Evolutionary conservation across 345 rosid genomes (phyloP), one percentile per base, ranked within the genome.

Genomic region (Syzygium grande): DNA sequence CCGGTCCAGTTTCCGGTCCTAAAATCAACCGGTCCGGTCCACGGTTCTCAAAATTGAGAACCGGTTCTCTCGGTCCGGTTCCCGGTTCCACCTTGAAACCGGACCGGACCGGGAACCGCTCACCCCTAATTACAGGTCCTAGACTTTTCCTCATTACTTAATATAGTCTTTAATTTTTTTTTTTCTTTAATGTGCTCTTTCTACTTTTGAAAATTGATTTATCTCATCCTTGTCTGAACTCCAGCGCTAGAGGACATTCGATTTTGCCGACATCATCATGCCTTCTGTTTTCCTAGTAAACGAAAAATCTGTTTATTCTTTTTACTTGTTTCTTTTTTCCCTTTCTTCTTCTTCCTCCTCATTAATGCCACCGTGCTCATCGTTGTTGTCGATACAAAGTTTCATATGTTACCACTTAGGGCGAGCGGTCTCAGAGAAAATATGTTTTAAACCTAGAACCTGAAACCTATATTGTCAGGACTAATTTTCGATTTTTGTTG

Each of bases 311-410:
- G 3, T 2, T 11, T 61, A 11, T 61, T 61, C 0, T 0, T 27
- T 0, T n/a, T 2, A 1, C 17, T 61, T 3, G 17, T n/a, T 61
- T 61, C 34, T 61, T 61, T 61, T 61, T 17, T 0, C 38, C 34
- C 19, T 3, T 3, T 61, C 38, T 0, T 61, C 38, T 3, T 6
- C 73, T 16, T 61, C 19, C 34, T n/a, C 38, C 19, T 0, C 73
- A 38, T 61, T 2, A 12, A 13, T 13, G 34, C 38, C 17, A n/a
- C 34, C 73, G 34, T 61, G 17, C 73, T n/a, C 73, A 61, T 61
- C n/a, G 13, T 3, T 0, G 0, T n/a, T 30, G 34, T 61, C 0
- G 73, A n/a, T 61, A 61, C 2, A 61, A 1, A 61, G 46, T 43
- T 43, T 6, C 46, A 5, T 5, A 43, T 6, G 46, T 43, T 43